phyloP scores from a whole-genome alignment of 2,329 filamentous ascomycete genomes.

The Curvularia eragrostidis region DNA sequence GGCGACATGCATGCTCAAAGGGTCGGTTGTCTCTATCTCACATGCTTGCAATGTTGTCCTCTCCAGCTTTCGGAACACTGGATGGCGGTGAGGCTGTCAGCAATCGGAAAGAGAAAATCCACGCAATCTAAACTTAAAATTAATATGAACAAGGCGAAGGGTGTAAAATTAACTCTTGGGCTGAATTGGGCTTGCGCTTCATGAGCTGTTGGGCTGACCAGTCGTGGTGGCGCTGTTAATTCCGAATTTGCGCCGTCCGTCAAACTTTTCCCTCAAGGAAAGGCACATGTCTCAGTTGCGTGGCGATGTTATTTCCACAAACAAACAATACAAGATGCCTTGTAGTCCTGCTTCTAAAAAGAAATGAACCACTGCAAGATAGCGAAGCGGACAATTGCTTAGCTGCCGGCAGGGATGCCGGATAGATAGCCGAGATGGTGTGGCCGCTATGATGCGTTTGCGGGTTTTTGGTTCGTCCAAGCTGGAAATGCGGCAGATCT shows the following conservation, averaged over 20 bases:
- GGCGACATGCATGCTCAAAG: background rate
- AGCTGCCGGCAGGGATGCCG: constrained; percentile 9
- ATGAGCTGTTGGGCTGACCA: background rate
- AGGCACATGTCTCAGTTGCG: background rate
- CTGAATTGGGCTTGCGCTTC: background rate
- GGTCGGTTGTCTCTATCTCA: background rate
- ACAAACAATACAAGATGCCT: background rate
- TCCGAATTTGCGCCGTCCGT: background rate
- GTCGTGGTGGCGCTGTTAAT: background rate
- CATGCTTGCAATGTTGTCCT: background rate
- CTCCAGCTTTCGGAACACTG: background rate
- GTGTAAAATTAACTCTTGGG: background rate
- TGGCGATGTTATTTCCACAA: background rate
- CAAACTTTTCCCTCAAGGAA: background rate
- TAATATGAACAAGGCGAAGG: background rate
- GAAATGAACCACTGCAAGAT: constrained; percentile 3
- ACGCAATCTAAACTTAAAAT: background rate
- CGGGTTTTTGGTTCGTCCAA: constrained; percentile 13
- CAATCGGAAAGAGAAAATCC: background rate
- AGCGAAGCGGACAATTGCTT: constrained; percentile 4
- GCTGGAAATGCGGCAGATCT: constrained; percentile 20
- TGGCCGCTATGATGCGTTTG: constrained; percentile 17
- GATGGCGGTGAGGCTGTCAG: background rate
- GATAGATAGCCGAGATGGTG: constrained; percentile 23
- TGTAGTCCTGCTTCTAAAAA: background rate